A percentile compares a stretch with the other conserved stretches of the same genome.
These are phyloP conservation scores for Amauroascus niger DNA, from an alignment of 2,329 filamentous ascomycete species.

Conservation along the genomic window DNA sequence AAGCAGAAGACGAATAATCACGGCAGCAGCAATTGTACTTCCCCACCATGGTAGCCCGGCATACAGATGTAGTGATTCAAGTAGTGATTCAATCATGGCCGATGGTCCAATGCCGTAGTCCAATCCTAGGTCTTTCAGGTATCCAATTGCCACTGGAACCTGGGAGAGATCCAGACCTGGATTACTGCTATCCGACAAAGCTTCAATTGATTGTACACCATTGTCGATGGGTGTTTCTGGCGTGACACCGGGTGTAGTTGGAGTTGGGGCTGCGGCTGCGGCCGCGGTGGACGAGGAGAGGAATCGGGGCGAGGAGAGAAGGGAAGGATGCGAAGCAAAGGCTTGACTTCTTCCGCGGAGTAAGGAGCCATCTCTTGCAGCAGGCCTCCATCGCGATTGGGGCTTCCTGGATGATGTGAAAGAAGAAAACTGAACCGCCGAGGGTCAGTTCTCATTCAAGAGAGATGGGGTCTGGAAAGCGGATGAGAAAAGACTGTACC, in stretches of 20 bases:
- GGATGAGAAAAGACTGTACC: constrained; percentile 23
- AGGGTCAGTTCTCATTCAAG: background rate
- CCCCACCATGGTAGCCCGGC: constrained; percentile 72
- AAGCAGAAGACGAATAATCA: constrained; percentile 55
- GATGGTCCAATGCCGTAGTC: constrained; percentile 82
- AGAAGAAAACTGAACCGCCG: constrained; percentile 15
- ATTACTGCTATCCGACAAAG: constrained; percentile 20
- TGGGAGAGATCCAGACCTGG: constrained; percentile 36
- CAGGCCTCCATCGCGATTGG: constrained; percentile 4
- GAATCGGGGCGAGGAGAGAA: constrained; percentile 28
- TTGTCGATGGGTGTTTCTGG: constrained; percentile 13
- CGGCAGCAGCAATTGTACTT: constrained; percentile 56
- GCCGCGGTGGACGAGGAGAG: constrained; percentile 25
- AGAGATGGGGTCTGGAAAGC: background rate
- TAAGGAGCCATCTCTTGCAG: background rate
- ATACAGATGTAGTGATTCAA: constrained; percentile 77
- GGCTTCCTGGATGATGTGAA: constrained; percentile 9
- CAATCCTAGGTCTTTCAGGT: constrained; percentile 69
- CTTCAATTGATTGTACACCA: constrained; percentile 11
- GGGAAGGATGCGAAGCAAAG: background rate
- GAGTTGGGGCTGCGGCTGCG: constrained; percentile 11
- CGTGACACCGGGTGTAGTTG: constrained; percentile 12
- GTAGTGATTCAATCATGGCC: constrained; percentile 57
- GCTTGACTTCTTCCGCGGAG: background rate
- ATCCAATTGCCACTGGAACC: constrained; percentile 69